phyloP scores from a whole-genome alignment of 441 rosid species.

The Hypseocharis bilobata region DNA sequence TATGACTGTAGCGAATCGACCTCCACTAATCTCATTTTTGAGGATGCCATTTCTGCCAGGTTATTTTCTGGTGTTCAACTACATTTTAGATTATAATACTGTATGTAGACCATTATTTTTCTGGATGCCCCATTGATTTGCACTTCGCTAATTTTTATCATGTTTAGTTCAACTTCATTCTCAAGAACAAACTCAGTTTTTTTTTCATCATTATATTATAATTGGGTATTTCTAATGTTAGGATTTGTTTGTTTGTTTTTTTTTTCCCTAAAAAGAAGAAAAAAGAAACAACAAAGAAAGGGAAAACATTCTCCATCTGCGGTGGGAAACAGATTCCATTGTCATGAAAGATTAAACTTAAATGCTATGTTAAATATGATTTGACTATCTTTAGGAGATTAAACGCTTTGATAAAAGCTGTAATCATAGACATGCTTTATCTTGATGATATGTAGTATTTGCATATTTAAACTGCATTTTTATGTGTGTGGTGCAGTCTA shows the following conservation, averaged over 20 bases:
- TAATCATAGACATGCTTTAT: not conserved
- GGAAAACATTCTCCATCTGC: not conserved
- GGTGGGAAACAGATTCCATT: not conserved
- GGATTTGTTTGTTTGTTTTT: not conserved
- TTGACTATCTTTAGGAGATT: not conserved
- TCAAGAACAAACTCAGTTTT: not conserved
- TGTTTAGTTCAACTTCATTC: no score
- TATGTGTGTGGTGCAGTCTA: not conserved
- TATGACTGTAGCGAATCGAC: constrained; percentile 42
- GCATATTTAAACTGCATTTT: not conserved
- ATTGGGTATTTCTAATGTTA: not conserved
- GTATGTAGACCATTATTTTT: no score
- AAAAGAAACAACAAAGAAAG: no score
- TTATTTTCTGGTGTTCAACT: constrained; percentile 20
- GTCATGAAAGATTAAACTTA: not conserved
- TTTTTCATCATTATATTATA: not conserved
- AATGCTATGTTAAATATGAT: not conserved
- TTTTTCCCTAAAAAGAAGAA: no score
- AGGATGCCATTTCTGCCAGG: constrained; percentile 88
- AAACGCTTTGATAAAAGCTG: not conserved
- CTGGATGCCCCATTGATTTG: no score
- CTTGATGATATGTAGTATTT: not conserved
- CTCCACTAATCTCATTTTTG: constrained; percentile 61
- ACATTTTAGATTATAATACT: not conserved
- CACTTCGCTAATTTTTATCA: no score